These are phyloP conservation scores for Asterella californica DNA, from an alignment of 225 moss, liverwort and hornwort species.

Conservation along the genomic window DNA sequence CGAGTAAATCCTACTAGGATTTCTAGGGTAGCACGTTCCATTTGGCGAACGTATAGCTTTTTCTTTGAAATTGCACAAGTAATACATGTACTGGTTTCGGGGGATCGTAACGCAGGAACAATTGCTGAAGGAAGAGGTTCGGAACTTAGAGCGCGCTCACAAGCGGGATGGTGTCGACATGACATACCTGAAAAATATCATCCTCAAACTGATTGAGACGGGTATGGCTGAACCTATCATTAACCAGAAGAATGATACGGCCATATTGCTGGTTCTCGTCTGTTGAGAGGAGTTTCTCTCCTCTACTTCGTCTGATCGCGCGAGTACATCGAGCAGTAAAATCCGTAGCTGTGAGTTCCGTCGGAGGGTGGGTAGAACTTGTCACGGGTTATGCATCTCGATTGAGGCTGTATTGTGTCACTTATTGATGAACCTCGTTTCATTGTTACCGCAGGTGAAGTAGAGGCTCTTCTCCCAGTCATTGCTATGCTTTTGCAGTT, in stretches of 20 bases:
- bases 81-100: neutral
- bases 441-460: constrained; percentile 49
- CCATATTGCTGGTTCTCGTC: neutral
- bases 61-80: neutral
- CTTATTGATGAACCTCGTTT: neutral
- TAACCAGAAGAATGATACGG: neutral
- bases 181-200: constrained; percentile 94
- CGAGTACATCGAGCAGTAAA: neutral
- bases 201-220: constrained; percentile 90
- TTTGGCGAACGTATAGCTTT: neutral
- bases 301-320: neutral
- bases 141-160: constrained; percentile 83
- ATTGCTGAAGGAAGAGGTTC: constrained; percentile 85
- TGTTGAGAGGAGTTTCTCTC: neutral
- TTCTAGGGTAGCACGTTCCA: neutral
- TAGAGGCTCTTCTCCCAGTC: constrained; percentile 91
- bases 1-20: neutral
- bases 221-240: constrained; percentile 28
- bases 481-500: constrained; percentile 97
- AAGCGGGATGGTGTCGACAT: constrained; percentile 95
- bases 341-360: neutral
- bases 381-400: neutral
- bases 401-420: neutral
- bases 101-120: constrained; percentile 37
- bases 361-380: neutral